Percentiles rank a stretch among this genome's conserved stretches.
These are phyloP conservation scores for Aspergillus cejpii DNA, from an alignment of 2,329 filamentous ascomycete species.

Conservation along the genomic window DNA sequence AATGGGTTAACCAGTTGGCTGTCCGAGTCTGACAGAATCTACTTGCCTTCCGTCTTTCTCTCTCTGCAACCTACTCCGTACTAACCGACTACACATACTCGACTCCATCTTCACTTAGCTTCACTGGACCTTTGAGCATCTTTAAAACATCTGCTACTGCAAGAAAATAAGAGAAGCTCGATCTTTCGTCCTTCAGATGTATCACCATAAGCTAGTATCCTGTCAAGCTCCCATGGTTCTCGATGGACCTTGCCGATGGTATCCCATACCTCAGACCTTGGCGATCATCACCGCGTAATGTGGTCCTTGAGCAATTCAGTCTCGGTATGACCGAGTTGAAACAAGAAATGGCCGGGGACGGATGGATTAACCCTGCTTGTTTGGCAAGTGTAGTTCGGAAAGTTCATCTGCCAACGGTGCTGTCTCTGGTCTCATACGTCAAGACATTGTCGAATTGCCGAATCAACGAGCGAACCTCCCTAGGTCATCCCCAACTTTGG, in stretches of 20 bases:
- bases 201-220: neutral
- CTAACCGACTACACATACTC: neutral
- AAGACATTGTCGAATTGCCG: constrained; percentile 13
- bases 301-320: constrained; percentile 1
- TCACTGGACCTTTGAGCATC: neutral
- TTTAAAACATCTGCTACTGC: neutral
- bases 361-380: constrained; percentile 5
- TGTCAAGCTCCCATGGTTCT: constrained; percentile 4
- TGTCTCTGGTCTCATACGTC: constrained; percentile 19
- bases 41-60: neutral
- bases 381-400: constrained; percentile 5
- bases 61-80: neutral
- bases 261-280: constrained; percentile 9
- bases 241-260: constrained; percentile 8
- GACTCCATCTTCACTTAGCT: neutral
- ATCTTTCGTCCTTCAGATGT: neutral
- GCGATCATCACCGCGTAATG: constrained; percentile 9
- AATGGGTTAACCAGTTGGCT: neutral
- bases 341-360: neutral
- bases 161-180: neutral
- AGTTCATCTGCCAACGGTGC: constrained; percentile 9
- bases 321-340: constrained; percentile 2
- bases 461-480: constrained; percentile 9
- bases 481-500: neutral
- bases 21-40: too few species aligned